Percentiles rank a stretch among this genome's conserved stretches.
Evolutionary conservation across 345 rosid species (phyloP).

Genomic region (Melastoma malabathricum): DNA sequence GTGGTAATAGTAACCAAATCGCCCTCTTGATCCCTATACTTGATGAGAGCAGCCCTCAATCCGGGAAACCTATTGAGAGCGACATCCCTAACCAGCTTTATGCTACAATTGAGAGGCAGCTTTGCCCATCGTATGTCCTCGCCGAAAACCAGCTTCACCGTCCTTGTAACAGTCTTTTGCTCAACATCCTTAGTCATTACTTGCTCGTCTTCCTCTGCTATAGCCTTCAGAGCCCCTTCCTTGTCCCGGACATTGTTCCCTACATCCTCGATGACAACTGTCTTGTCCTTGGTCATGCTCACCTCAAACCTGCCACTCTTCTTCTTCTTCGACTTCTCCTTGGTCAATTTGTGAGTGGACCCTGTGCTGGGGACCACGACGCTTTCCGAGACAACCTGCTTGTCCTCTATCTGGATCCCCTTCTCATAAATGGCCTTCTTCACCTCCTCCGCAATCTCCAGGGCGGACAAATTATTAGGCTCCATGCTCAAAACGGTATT

Average conservation of each 20-base stretch:
- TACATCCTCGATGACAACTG: slow-evolving; percentile 31
- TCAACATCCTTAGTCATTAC: slow-evolving; percentile 25
- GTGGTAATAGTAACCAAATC: slow-evolving; percentile 86
- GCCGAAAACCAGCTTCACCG: slow-evolving; percentile 74
- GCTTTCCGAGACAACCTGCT: slow-evolving; percentile 36
- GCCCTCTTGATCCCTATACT: slow-evolving; percentile 80
- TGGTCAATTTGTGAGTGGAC: slow-evolving; percentile 36
- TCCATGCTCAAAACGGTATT: slow-evolving; percentile 62
- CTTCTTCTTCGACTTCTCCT: slow-evolving; percentile 65
- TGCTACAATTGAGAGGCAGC: slow-evolving; percentile 46
- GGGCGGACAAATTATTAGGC: slow-evolving; percentile 59
- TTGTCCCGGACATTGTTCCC: slow-evolving; percentile 7
- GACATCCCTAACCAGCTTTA: slow-evolving; percentile 63
- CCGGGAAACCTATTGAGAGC: slow-evolving; percentile 70
- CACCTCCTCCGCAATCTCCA: slow-evolving; percentile 61
- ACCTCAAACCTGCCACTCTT: slow-evolving; percentile 16
- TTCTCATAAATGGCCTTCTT: slow-evolving; percentile 46
- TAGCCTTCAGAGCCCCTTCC: slow-evolving; percentile 21
- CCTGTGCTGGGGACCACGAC: slow-evolving; percentile 20
- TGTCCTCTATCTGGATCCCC: slow-evolving; percentile 59
- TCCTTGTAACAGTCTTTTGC: slow-evolving; percentile 45
- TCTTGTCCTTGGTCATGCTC: slow-evolving; percentile 18
- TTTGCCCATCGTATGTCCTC: slow-evolving; percentile 96
- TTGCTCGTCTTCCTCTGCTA: slow-evolving; percentile 35
- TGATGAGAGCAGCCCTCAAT: slow-evolving; percentile 61